Base-by-base conservation (phyloP, 257 asterid genomes). In the Paulownia fortunei region DNA sequence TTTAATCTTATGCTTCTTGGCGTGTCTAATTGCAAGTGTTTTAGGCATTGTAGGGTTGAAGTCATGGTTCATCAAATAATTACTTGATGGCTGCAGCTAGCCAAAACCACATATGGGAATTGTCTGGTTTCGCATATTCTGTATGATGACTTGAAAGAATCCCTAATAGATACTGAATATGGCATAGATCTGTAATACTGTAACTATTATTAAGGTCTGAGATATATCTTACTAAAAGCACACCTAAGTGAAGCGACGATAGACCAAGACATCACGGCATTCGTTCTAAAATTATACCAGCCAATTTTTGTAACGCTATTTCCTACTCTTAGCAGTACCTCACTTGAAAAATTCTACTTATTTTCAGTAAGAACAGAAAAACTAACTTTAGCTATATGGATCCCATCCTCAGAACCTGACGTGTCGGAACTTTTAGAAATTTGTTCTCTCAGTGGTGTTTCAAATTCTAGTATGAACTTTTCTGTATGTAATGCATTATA, bases 1-100 rank as follows among this genome's bases (percentile, higher is more conserved):
- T 69, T 46, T 62, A 36, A 21, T 55, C 59, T 59, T 68, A 36
- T 70, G 61, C 61, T 26, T 69, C 62, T 21, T n/a, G 27, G 60
- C 71, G 26, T 70, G 68, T 21, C 67, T 41, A 19, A 9, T n/a
- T 32, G 69, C 79, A 30, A n/a, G 21, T 49, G 51, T 8, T 62
- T 51, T 51, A 15, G 34, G 36, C 19, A 13, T 10, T 9, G 37
- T 5, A 26, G 63, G 27, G 36, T 68, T 23, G 47, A 52, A 5
- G 41, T 30, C 24, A 19, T 26, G 59, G 61, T 13, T 77, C 62
- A 54, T 39, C 3, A 75, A 16, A 62, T 13, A 30, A 76, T 18
- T 30, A 44, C 12, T 49, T 32, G 23, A 18, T 55, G 39, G 52
- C 27, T 34, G 73, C 47, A 26, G 21, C 16, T 13, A 23, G 36